Base-by-base conservation (phyloP, 2,329 filamentous ascomycete species). In the Anthostomella pinea region DNA sequence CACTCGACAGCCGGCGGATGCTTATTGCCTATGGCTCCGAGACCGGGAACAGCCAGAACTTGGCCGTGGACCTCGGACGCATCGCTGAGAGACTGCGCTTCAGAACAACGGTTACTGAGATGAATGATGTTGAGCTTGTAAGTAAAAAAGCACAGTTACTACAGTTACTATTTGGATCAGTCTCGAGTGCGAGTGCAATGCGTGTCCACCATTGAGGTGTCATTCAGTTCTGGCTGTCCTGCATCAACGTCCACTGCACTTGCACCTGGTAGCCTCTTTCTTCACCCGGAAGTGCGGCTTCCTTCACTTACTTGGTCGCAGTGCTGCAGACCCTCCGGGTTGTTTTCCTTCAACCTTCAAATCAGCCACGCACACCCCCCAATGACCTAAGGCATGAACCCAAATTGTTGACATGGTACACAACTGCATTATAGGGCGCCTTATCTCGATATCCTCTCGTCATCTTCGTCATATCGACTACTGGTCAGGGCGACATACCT, bases 21-120 rank as follows among this genome's bases (percentile, higher is more conserved):
- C 76, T 95, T 49, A 73, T 98, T 39, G 74, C 95, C 21, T 98
- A 95, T 65, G 93, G 88, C 37, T 94, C 91, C 24, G 93, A 98
- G 68, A 97, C 90, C 15, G 93, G 93, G 38, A 96, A 93, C 57
- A 84, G 88, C 36, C 87, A 95, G 63, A 91, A 97, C 64, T 79
- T 91, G 46, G 91, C 93, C 14, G 82, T 88, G 54, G 88, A 96
- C 59, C 69, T 97, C 44, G 87, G 83, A 24, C 73, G 81, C 25
- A 64, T 87, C 47, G 76, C 81, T 22, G 81, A 91, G 64, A 77
- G 91, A 20, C 67, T 96, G 39, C 87, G 81, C 53, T 96, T 97
- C 62, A 64, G 75, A 45, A 86, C 83, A 15, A 73, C 77, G 33
- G 79, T 95, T 16, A 77, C 80, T 38, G 87, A 90, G 60, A 77